These are phyloP conservation scores for Rhodamnia rubescens DNA, from an alignment of 345 rosid genomes.

Conservation along the genomic window DNA sequence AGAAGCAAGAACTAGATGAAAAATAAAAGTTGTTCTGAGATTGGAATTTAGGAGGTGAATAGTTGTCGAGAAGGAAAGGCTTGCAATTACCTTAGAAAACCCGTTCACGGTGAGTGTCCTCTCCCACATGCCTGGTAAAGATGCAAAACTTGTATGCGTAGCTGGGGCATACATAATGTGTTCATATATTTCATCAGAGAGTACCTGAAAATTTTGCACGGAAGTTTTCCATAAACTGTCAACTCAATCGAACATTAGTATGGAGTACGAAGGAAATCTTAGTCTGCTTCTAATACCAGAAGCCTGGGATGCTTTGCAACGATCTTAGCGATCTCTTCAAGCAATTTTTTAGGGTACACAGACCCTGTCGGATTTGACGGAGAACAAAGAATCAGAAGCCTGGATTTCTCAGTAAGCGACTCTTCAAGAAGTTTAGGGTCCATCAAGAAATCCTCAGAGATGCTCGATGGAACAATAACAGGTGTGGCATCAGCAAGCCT, in stretches of 20 bases:
- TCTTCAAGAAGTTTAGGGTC: conserved; percentile 77
- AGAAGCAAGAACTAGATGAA: neutral
- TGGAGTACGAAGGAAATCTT: neutral
- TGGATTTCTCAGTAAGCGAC: conserved; percentile 67
- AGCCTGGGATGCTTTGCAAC: conserved; percentile 94
- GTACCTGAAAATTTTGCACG: conserved; percentile 31
- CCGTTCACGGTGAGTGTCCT: conserved; percentile 95
- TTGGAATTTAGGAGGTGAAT: neutral
- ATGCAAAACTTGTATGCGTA: conserved; percentile 88
- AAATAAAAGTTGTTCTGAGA: neutral
- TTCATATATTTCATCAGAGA: conserved; percentile 96
- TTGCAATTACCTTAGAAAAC: conserved; percentile 72
- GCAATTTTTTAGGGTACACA: conserved; percentile 84
- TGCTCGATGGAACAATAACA: conserved; percentile 70
- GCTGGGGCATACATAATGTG: conserved; percentile 94
- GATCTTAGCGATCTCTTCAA: conserved; percentile 76
- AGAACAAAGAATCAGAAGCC: conserved; percentile 81
- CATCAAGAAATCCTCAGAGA: conserved; percentile 77
- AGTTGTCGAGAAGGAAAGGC: neutral
- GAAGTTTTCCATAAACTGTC: neutral
- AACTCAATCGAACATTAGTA: neutral
- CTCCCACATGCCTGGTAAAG: conserved; percentile 88
- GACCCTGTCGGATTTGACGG: conserved; percentile 99
- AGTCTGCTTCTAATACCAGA: conserved; percentile 35
- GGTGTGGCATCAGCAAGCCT: conserved; percentile 95